phyloP scores from a whole-genome alignment of 208 protist species.

The Trypanosoma scelopori region DNA sequence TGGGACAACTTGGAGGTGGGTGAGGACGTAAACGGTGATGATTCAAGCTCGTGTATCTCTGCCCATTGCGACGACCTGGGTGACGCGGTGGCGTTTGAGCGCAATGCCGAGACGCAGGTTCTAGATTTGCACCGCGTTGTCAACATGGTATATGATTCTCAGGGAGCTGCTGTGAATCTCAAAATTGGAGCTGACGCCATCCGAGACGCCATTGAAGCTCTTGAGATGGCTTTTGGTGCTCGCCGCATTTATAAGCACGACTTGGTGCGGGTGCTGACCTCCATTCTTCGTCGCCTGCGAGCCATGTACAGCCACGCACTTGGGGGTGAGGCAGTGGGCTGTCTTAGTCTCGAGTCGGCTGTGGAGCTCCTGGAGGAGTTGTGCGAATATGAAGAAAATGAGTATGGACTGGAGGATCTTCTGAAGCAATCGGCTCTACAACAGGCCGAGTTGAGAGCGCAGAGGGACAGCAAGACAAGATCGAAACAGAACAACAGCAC shows the following conservation, averaged over 20 bases:
- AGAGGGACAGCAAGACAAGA: not conserved
- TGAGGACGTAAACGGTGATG: constrained; percentile 7
- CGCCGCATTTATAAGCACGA: constrained; percentile 67
- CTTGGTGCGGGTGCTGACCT: constrained; percentile 58
- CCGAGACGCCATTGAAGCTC: constrained; percentile 46
- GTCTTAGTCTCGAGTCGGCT: constrained; percentile 42
- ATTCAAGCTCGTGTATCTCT: constrained; percentile 26
- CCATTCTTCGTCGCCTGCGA: constrained; percentile 77
- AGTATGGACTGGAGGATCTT: constrained; percentile 37
- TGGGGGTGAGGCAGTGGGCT: constrained; percentile 40
- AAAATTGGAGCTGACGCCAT: constrained; percentile 81
- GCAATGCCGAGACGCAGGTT: constrained; percentile 68
- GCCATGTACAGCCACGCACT: constrained; percentile 56
- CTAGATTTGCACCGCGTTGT: constrained; percentile 76
- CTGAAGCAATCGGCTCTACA: constrained; percentile 15
- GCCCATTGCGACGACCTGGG: constrained; percentile 38
- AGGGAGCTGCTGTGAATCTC: constrained; percentile 55
- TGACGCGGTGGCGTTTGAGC: constrained; percentile 79
- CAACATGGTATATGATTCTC: constrained; percentile 84
- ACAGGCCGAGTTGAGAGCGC: not conserved
- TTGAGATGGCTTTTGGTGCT: constrained; percentile 52
- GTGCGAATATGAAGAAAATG: constrained; percentile 80
- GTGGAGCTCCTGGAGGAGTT: constrained; percentile 61
- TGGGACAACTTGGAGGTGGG: not conserved
- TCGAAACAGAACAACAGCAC: not conserved